Percentiles rank a stretch among this genome's conserved stretches.
Conservation (phyloP, 345 rosid species). For the Odontarrhena argentea region DNA sequence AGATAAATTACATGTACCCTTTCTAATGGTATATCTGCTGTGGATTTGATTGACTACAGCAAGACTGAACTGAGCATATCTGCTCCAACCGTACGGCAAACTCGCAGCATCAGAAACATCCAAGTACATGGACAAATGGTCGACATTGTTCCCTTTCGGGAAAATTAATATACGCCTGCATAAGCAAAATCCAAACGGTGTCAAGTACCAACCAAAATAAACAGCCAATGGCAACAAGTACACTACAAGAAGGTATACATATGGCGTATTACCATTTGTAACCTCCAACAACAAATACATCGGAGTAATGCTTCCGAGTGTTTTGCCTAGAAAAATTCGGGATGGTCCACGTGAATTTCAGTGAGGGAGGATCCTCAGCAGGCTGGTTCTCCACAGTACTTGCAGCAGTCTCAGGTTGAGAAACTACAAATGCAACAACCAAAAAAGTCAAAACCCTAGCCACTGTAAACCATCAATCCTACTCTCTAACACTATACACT, state of each 20-base stretch:
- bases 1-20: constrained; percentile 51
- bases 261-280: constrained; percentile 69
- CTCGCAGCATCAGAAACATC: constrained; percentile 86
- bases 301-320: constrained; percentile 78
- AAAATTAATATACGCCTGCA: constrained; percentile 88
- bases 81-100: constrained; percentile 92
- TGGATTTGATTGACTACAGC: constrained; percentile 82
- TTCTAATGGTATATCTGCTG: constrained; percentile 70
- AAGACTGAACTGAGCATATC: constrained; percentile 90
- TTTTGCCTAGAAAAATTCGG: constrained; percentile 75
- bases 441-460: constrained; percentile 34
- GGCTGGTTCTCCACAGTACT: constrained; percentile 70
- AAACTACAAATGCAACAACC: constrained; percentile 43
- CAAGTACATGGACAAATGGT: constrained; percentile 91
- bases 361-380: constrained; percentile 78
- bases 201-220: constrained; percentile 16
- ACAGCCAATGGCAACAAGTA: background rate
- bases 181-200: constrained; percentile 29
- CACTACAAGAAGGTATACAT: background rate
- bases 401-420: constrained; percentile 52
- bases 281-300: constrained; percentile 73
- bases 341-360: constrained; percentile 83
- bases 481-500: background rate
- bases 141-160: constrained; percentile 92
- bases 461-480: constrained; percentile 12